Evolutionary conservation across 148 eudicot genomes (phyloP).

Genomic region (Silene uniflora): DNA sequence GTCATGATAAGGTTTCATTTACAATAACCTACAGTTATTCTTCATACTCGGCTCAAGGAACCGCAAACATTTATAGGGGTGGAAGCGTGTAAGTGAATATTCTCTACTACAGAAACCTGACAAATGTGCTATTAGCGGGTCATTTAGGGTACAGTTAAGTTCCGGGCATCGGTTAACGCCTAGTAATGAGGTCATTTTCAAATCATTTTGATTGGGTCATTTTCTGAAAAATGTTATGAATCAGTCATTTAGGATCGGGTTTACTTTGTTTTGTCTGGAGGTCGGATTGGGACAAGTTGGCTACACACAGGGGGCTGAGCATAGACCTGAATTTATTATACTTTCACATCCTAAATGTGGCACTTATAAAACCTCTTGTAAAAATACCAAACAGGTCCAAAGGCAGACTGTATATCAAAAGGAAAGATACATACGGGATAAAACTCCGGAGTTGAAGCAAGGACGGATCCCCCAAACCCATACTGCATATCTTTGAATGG

Average conservation of each 20-base stretch:
- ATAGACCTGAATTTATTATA: not conserved
- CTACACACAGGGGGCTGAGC: not conserved
- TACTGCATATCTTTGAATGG: constrained; percentile 93
- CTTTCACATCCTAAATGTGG: constrained; percentile 7
- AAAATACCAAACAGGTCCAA: too few relatives aligned
- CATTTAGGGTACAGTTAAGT: not conserved
- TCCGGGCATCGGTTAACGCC: not conserved
- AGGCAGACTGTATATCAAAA: constrained; percentile 4
- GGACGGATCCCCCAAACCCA: constrained; percentile 99
- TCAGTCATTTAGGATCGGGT: too few relatives aligned
- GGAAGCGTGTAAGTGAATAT: too few relatives aligned
- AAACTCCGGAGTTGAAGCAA: constrained; percentile 94
- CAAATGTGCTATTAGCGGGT: not conserved
- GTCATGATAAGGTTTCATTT: too few relatives aligned
- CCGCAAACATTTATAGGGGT: too few relatives aligned
- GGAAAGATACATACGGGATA: constrained; percentile 50
- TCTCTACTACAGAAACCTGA: too few relatives aligned
- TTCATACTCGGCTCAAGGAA: too few relatives aligned
- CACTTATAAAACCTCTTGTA: too few relatives aligned
- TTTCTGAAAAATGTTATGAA: too few relatives aligned
- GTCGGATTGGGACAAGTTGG: not conserved
- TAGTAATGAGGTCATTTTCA: not conserved
- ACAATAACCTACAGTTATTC: not conserved
- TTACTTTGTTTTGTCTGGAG: not conserved
- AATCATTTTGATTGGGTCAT: not conserved